Evolutionary conservation across 2,329 filamentous ascomycete species (phyloP), one percentile per base, ranked within the genome.

Genomic region (Drechslerella coelobrocha): DNA sequence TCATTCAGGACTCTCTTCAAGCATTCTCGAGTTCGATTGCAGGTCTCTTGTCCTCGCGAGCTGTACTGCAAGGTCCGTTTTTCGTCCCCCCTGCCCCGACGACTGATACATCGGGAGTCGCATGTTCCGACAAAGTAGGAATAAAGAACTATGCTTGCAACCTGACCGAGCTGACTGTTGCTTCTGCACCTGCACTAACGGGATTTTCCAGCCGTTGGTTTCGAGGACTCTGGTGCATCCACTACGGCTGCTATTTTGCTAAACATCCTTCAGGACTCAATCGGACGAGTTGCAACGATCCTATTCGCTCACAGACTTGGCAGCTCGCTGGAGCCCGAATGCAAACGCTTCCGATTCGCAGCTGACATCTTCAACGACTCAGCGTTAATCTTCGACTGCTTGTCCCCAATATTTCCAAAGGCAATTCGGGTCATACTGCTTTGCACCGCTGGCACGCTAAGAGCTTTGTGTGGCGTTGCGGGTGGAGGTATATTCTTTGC

Each of bases 311-410:
- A 95, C 78, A 84, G 86, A 45, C 87, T 93, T 66, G 91, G 92
- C 37, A 89, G 89, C 48, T 85, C 89, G 29, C 88, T 96, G 51
- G 91, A 95, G 78, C 90, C 91, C 1, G 92, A 97, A 78, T 93
- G 90, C 81, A 97, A 97, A 78, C 88, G 86, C 78, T 96, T 92
- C 79, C 88, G 92, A 14, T 88, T 96, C 52, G 85, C 92, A 1
- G 92, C 92, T 2, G 92, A 96, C 77, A 81, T 96, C 19, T 89
- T 96, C 81, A 96, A 96, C 79, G 92, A 96, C 77, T 83, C 87
- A 7, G 90, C 90, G 12, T 90, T 96, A 82, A 82, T 96, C 60
- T 83, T 96, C n/a, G 91, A 96, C 77, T 87, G 92, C 69, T 82
- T 93, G 39, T 91, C 89, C 2, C 92, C 92, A 0, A 85, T 85